These are phyloP conservation scores for Passiflora organensis DNA, from an alignment of 345 rosid species.

Conservation along the genomic window DNA sequence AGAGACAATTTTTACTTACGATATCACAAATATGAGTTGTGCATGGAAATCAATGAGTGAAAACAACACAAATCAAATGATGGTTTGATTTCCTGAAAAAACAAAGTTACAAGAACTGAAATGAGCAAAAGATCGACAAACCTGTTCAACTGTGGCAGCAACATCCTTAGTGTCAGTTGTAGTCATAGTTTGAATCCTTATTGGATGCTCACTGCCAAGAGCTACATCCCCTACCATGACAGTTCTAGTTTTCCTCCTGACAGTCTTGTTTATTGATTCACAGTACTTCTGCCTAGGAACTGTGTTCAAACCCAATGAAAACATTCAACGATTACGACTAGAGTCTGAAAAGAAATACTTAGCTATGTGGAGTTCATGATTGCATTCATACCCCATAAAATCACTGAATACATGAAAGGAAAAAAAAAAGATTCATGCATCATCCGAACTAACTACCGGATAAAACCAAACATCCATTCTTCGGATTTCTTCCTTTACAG, in stretches of 20 bases:
- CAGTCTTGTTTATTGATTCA: conserved; percentile 78
- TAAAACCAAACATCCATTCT: too few relatives aligned
- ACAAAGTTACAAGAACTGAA: conserved; percentile 1
- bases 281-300: conserved; percentile 96
- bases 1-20: too few relatives aligned
- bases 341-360: background rate
- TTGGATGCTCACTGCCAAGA: conserved; percentile 91
- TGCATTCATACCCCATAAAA: background rate
- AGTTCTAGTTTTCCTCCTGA: conserved; percentile 83
- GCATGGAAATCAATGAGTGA: too few relatives aligned
- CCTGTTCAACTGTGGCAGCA: conserved; percentile 93
- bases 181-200: conserved; percentile 95
- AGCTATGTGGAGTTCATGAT: background rate
- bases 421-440: background rate
- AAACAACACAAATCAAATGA: background rate
- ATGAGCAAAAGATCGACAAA: conserved; percentile 19
- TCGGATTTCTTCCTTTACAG: too few relatives aligned
- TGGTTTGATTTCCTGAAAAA: too few relatives aligned
- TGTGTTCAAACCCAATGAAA: conserved; percentile 23
- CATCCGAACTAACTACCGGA: too few relatives aligned
- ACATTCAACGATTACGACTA: background rate
- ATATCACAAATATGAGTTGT: too few relatives aligned
- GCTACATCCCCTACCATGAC: conserved; percentile 94
- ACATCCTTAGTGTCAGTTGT: conserved; percentile 84
- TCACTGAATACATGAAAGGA: background rate